These are phyloP conservation scores for Fraxinus greggii DNA, from an alignment of 305 asterid genomes.

Conservation along the genomic window DNA sequence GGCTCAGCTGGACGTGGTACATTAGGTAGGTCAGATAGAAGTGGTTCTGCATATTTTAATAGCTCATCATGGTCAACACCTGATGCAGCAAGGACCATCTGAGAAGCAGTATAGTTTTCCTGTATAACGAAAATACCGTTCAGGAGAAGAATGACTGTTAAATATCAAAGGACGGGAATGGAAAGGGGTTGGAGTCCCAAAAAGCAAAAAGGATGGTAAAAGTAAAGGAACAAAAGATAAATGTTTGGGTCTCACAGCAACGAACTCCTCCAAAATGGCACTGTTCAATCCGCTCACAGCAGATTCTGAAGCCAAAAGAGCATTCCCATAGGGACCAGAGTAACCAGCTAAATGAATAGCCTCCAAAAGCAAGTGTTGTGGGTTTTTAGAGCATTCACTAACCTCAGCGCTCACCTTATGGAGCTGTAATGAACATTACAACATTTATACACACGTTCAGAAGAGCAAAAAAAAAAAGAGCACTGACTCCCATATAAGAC, in stretches of 20 bases:
- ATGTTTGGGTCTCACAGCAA: slow-evolving; percentile 54
- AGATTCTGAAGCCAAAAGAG: slow-evolving; percentile 81
- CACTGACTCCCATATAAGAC: not conserved
- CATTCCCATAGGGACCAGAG: slow-evolving; percentile 66
- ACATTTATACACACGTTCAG: slow-evolving; percentile 10
- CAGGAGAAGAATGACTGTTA: slow-evolving; percentile 15
- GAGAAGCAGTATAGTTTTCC: slow-evolving; percentile 82
- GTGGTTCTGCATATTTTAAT: slow-evolving; percentile 78
- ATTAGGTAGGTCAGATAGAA: slow-evolving; percentile 69
- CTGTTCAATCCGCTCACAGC: slow-evolving; percentile 52
- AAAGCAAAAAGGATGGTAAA: not conserved
- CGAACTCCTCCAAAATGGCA: slow-evolving; percentile 74
- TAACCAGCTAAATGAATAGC: slow-evolving; percentile 86
- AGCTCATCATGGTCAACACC: slow-evolving; percentile 90
- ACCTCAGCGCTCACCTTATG: slow-evolving; percentile 71
- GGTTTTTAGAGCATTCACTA: slow-evolving; percentile 71
- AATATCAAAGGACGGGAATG: slow-evolving; percentile 1
- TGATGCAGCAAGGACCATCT: slow-evolving; percentile 92
- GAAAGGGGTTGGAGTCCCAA: not conserved
- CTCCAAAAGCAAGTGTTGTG: slow-evolving; percentile 84
- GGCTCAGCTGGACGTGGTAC: slow-evolving; percentile 45
- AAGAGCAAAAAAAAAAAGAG: slow-evolving; percentile 11
- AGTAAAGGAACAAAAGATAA: not conserved
- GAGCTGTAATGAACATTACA: slow-evolving; percentile 44
- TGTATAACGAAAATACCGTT: slow-evolving; percentile 30